Evolutionary conservation across 352 stramenopile species (phyloP).

Genomic region (Hyaloperonospora arabidopsidis): DNA sequence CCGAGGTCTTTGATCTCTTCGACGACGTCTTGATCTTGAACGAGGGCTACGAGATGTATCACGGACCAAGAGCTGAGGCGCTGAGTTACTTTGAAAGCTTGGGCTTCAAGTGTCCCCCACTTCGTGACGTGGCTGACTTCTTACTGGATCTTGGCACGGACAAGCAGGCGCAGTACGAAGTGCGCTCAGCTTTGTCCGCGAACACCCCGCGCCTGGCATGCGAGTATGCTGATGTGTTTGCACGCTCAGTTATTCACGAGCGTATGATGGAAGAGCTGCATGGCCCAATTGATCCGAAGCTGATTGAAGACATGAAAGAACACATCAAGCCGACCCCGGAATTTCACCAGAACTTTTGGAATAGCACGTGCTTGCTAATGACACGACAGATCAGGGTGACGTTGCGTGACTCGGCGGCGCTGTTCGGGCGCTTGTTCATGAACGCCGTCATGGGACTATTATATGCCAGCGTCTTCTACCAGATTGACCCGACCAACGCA

Average conservation of each 20-base stretch:
- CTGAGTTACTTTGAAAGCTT: conserved; percentile 13
- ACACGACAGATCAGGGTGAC: conserved; percentile 15
- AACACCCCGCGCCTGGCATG: conserved; percentile 7
- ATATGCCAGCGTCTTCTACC: conserved; percentile 20
- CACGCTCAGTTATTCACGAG: conserved; percentile 1
- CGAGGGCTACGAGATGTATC: conserved; percentile 10
- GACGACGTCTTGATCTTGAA: conserved; percentile 19
- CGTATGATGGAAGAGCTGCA: neutral
- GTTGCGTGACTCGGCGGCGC: conserved; percentile 8
- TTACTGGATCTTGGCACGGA: conserved; percentile 41
- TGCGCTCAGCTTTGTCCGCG: neutral
- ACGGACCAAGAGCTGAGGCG: conserved; percentile 4
- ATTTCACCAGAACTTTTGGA: conserved; percentile 18
- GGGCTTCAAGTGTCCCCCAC: conserved; percentile 16
- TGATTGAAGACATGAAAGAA: neutral
- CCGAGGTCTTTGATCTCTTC: conserved; percentile 18
- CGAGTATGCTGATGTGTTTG: conserved; percentile 11
- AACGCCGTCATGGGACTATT: conserved; percentile 12
- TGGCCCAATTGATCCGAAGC: neutral
- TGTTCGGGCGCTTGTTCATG: conserved; percentile 13
- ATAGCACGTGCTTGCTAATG: conserved; percentile 9
- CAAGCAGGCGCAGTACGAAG: conserved; percentile 33
- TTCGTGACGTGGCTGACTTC: conserved; percentile 41
- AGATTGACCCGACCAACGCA: conserved; percentile 10
- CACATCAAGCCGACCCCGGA: conserved; percentile 1